A percentile compares a stretch with the other conserved stretches of the same genome.
Conservation (phyloP, 2,329 filamentous ascomycete species). For the Talaromyces atroroseus region DNA sequence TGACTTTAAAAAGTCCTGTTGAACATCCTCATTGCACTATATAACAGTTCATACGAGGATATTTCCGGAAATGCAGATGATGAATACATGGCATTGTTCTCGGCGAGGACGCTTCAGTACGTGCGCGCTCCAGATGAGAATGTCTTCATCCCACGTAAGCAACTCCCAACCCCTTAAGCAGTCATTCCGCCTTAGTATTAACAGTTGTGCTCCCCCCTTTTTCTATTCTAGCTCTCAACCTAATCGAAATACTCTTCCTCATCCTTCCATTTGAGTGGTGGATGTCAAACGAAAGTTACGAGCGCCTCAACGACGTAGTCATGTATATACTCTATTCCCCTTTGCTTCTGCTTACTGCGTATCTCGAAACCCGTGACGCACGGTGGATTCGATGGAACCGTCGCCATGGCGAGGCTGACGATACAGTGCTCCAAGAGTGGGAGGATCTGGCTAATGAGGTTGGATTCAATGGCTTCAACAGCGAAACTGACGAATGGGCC, state of each 20-base stretch:
- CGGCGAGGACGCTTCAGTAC: conserved; percentile 93
- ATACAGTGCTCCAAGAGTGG: conserved; percentile 88
- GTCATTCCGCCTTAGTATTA: background rate
- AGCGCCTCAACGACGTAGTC: conserved; percentile 77
- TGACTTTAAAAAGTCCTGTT: conserved; percentile 62
- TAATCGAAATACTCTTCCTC: conserved; percentile 78
- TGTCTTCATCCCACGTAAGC: conserved; percentile 77
- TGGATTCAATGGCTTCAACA: conserved; percentile 61
- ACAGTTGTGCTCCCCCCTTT: background rate
- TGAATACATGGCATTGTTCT: conserved; percentile 89
- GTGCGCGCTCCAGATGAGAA: conserved; percentile 96
- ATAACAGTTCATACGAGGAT: conserved; percentile 93
- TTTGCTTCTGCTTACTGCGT: conserved; percentile 71
- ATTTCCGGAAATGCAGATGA: conserved; percentile 90
- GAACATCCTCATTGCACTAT: conserved; percentile 94
- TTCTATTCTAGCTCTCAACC: conserved; percentile 61
- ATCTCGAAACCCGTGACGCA: conserved; percentile 62
- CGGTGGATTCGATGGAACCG: conserved; percentile 67
- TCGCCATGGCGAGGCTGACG: conserved; percentile 75
- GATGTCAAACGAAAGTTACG: conserved; percentile 69
- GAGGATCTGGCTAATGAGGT: conserved; percentile 67
- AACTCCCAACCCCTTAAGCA: background rate
- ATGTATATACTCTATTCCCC: conserved; percentile 85
- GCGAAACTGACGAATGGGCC: conserved; percentile 64
- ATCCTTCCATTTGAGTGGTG: conserved; percentile 90